These are phyloP conservation scores for Thamnidium elegans DNA, from an alignment of 192 early-diverging fungal species.

Conservation along the genomic window DNA sequence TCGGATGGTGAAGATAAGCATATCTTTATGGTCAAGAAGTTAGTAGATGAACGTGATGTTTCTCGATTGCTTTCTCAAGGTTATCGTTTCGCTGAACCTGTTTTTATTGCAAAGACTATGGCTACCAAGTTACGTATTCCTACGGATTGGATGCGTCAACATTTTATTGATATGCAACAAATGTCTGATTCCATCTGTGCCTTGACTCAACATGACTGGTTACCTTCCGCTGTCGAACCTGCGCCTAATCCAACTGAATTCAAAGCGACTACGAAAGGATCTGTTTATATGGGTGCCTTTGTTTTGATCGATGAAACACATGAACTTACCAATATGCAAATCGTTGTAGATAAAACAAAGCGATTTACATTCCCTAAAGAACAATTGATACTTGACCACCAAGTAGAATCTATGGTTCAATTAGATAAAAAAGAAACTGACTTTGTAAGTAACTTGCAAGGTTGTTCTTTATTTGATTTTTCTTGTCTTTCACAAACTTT, in stretches of 20 bases:
- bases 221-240: background rate
- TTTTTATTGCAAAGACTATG: conserved; percentile 35
- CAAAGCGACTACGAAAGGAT: background rate
- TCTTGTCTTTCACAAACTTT: background rate
- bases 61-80: conserved; percentile 29
- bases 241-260: conserved; percentile 7
- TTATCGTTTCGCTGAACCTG: conserved; percentile 36
- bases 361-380: conserved; percentile 26
- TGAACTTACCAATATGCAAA: conserved; percentile 11
- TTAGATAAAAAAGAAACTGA: conserved; percentile 8
- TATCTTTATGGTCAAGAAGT: conserved; percentile 37
- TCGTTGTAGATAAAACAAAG: conserved; percentile 23
- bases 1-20: conserved; percentile 23
- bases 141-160: conserved; percentile 26
- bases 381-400: conserved; percentile 16
- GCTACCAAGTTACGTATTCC: conserved; percentile 26
- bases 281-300: conserved; percentile 22
- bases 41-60: conserved; percentile 10
- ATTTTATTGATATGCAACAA: conserved; percentile 33
- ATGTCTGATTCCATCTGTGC: conserved; percentile 12
- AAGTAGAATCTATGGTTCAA: conserved; percentile 2
- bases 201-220: conserved; percentile 1
- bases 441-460: conserved; percentile 2
- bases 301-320: conserved; percentile 21
- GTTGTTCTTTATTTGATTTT: conserved; percentile 12